Base-by-base conservation (phyloP, 305 asterid genomes). In the Caryopteris hybrid region DNA sequence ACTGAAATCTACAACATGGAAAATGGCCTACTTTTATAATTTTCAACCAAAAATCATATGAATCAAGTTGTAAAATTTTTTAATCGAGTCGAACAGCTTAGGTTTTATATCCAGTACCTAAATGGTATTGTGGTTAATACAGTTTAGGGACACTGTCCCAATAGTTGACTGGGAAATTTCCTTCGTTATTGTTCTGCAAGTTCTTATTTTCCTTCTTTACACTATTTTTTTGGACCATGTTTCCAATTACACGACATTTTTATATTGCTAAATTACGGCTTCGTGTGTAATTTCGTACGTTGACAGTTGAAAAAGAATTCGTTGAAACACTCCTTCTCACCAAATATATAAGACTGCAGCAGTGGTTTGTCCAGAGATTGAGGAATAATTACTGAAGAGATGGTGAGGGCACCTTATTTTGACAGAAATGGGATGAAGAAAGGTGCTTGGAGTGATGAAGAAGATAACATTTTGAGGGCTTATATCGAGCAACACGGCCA, bases 391-490 rank as follows among this genome's bases (percentile, higher is more conserved):
- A 7, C 12, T 1, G 4, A 0, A 23, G 73, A 79, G 68, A 85
- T 85, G 90, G 90, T 76, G 53, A 82, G 69, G 61, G 55, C 74
- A 51, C 65, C 83, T 47, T 72, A 8, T 16, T 13, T 63, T 33
- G 84, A 85, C 68, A 21, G 25, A 5, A 62, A 80, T 52, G 90
- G 90, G 50, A 38, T 78, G 18, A 80, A 75, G 64, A 85, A 63
- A 58, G 90, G 90, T 1, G 76, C 80, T 16, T 85, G 90, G 90
- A 76, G 66, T 41, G 68, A 71, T 42, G 90, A 82, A n/a, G 90
- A 85, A 59, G 90, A 85, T 47, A 31, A 71, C n/a, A 80, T 55
- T 43, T 57, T 85, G 62, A 72, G 74, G 61, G 70, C 48, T 52
- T 74, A 66, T 64, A 51, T 85, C 4, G 18, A 27, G 2, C 71